Evolutionary conservation across 371 early-diverging fungal genomes (phyloP), one percentile per base, ranked within the genome.

Genomic region (Apophysomyces sp.): DNA sequence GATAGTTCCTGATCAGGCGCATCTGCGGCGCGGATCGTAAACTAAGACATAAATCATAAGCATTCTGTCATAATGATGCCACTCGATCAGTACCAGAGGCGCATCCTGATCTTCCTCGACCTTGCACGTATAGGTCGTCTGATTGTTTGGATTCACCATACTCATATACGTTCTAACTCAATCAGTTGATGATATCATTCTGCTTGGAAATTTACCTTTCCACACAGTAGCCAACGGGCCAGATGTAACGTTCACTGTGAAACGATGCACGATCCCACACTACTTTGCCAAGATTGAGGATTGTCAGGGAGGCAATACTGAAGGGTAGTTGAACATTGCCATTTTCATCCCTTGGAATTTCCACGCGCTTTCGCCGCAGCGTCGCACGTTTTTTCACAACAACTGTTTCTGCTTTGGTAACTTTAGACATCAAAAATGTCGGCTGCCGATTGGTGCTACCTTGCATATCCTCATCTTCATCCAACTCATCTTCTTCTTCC

Each of bases 21-120:
- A 67, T 86, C 94, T 7, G 88, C 89, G 11, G 93, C 87, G 7
- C 80, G 80, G 51, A 94, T 86, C 36, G 89, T 83, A 76, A 96
- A 94, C 77, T 88, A 58, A 1, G 52, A 18, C 51, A 26, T 53
- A 55, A 12, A 13, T 15, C 16, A 16, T 29, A 27, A 59, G 8
- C 24, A 26, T 2, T 12, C 31, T 6, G 13, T 30, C 32, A 31
- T 39, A 26, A 54, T 60, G 36, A 41, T 40, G 30, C 27, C 28
- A 57, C 15, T 51, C 30, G 51, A 26, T 34, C 18, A 55, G 3
- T 75, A 80, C 80, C 69, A 70, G 32, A 9, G 97, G 97, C 4
- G 82, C 83, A 55, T 91, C 91, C n/a, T 84, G 86, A 41, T 90
- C 92, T 61, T 94, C 93, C 58, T 89, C 74, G 21, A 96, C 87